Base-by-base conservation (phyloP, 768 basidiomycete species). In the Russula foetens region DNA sequence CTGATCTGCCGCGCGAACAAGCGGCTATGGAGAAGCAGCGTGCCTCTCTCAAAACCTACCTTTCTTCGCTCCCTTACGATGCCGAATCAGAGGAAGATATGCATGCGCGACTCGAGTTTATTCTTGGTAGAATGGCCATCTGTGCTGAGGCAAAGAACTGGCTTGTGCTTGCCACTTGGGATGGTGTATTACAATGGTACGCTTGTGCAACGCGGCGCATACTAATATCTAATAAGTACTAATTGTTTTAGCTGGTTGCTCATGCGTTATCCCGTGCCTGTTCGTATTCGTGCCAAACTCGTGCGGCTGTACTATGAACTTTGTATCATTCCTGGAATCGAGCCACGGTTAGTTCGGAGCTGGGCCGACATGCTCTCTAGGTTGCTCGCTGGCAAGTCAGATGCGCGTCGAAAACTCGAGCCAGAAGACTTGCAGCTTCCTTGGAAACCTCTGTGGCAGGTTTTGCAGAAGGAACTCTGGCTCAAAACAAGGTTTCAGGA, bases 281-380 rank as follows among this genome's bases (percentile, higher is more conserved):
- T 81, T 59, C 67, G 82, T 33, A 83, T 82, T 48, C 86, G 90
- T 19, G 84, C 85, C 23, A 85, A 83, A 70, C 81, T 92, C 55
- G 87, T 84, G 15, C 79, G 77, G 39, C 73, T 92, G 50, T 91
- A 91, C 72, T 92, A 88, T 67, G 87, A 92, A 67, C 73, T 92
- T n/a, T 83, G 81, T 70, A 73, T 90, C 35, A 70, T 89, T 8
- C 90, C 90, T 47, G 89, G 89, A 51, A 75, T 91, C 54, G 89
- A 92, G 55, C 78, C 84, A 11, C 83, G 85, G 45, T 76, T 86
- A 64, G 76, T 84, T 60, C 82, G 87, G 51, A 82, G 77, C 69
- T 92, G 89, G 88, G 83, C 86, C 15, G 86, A 88, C 67, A 88
- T 88, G 82, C 77, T 91, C 65, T 79, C 84, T 48, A 84, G 86